Conservation (phyloP, 2,329 filamentous ascomycete species). For the Aspergillus costaricaensis region DNA sequence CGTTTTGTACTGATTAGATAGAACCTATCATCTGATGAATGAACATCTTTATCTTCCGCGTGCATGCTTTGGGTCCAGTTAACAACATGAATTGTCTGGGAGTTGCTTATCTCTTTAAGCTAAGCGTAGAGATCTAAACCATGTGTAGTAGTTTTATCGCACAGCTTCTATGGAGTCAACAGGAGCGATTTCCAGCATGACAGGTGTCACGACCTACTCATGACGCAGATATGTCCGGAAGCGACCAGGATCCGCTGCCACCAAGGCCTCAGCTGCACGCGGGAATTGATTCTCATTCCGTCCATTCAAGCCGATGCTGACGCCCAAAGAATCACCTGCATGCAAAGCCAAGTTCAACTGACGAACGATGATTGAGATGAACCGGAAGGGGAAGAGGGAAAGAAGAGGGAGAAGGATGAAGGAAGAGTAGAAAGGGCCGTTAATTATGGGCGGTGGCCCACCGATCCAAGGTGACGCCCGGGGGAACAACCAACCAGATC, state of each 20-base stretch:
- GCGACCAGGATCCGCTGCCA: not conserved
- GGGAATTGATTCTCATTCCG: not conserved
- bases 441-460: not conserved
- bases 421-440: not conserved
- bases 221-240: not conserved
- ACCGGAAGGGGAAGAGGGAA: not conserved
- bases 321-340: not conserved
- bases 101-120: not conserved
- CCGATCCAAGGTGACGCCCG: not conserved
- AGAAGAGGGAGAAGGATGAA: not conserved
- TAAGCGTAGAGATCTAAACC: not conserved
- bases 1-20: not conserved
- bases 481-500: constrained; percentile 14
- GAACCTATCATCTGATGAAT: not conserved
- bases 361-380: not conserved
- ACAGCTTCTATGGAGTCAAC: not conserved
- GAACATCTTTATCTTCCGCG: not conserved
- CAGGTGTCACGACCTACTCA: not conserved
- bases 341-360: not conserved
- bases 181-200: not conserved
- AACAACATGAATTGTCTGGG: not conserved
- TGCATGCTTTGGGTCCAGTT: not conserved
- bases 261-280: not conserved
- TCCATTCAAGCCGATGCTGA: not conserved
- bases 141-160: not conserved